phyloP scores from a whole-genome alignment of 345 rosid genomes.

The Jatropha curcas region DNA sequence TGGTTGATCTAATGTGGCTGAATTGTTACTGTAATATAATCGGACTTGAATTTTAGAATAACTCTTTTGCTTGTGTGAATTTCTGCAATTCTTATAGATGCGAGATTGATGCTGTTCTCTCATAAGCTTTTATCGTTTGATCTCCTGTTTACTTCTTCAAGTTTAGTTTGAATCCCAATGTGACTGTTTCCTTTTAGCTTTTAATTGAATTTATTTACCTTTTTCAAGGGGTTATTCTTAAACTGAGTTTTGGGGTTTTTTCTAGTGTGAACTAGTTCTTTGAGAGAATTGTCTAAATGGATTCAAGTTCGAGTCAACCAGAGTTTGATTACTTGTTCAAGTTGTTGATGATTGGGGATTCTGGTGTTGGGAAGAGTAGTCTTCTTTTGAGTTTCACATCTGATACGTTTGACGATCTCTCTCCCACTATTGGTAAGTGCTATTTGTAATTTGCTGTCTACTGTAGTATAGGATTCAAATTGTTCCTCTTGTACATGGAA shows the following conservation, averaged over 20 bases:
- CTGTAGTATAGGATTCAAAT: not conserved
- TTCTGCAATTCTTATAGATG: not conserved
- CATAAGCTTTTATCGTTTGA: not conserved
- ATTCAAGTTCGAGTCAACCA: constrained; percentile 6
- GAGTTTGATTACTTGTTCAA: constrained; percentile 28
- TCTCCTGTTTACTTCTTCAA: not conserved
- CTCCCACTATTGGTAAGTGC: constrained; percentile 27
- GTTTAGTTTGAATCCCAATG: not conserved
- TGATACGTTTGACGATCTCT: constrained; percentile 27
- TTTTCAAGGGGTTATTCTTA: not conserved
- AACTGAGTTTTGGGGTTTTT: no score
- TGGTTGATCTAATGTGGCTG: not conserved
- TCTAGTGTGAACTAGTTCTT: not conserved
- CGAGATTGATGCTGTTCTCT: not conserved
- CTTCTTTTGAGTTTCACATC: constrained; percentile 29
- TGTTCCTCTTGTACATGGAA: not conserved
- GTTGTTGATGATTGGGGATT: constrained; percentile 28
- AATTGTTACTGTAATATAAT: not conserved
- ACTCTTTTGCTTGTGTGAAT: not conserved
- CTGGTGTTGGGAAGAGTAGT: constrained; percentile 30
- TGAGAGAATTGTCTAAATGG: constrained; percentile 9
- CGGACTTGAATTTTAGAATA: not conserved
- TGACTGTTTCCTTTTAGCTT: not conserved
- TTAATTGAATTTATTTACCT: not conserved
- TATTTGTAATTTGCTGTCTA: not conserved